A percentile compares a stretch with the other conserved stretches of the same genome.
These are phyloP conservation scores for Dendrothele bispora DNA, from an alignment of 768 basidiomycete genomes.

Conservation along the genomic window DNA sequence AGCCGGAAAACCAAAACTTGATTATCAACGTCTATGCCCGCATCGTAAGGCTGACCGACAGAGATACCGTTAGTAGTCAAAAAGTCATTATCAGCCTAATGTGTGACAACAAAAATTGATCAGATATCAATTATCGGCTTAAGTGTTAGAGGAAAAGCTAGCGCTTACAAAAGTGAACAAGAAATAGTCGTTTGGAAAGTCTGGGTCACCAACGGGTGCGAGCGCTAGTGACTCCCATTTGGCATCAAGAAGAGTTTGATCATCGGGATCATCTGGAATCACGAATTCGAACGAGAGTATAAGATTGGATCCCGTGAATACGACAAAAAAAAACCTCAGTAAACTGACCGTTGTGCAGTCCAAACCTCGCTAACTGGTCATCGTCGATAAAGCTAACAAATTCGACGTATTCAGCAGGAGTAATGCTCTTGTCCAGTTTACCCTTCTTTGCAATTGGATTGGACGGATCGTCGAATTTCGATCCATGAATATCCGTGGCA, in stretches of 20 bases:
- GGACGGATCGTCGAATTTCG: slow-evolving; percentile 51
- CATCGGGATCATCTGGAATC: slow-evolving; percentile 43
- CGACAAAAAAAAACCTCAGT: background rate
- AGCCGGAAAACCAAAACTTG: slow-evolving; percentile 64
- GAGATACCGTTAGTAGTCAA: slow-evolving; percentile 54
- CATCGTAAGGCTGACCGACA: slow-evolving; percentile 50
- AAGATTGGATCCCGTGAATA: background rate
- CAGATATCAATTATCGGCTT: background rate
- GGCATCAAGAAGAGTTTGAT: slow-evolving; percentile 54
- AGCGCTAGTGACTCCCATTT: slow-evolving; percentile 72
- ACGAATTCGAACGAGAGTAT: background rate
- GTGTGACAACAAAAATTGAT: background rate
- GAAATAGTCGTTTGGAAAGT: slow-evolving; percentile 65
- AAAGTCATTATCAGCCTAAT: slow-evolving; percentile 66
- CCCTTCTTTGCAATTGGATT: slow-evolving; percentile 54
- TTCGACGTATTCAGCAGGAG: slow-evolving; percentile 51
- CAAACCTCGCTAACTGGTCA: slow-evolving; percentile 57
- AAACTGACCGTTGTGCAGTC: slow-evolving; percentile 57
- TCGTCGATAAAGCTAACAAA: slow-evolving; percentile 59
- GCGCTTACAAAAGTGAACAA: slow-evolving; percentile 42
- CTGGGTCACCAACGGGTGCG: slow-evolving; percentile 49
- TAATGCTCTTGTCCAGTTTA: slow-evolving; percentile 43
- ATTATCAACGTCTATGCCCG: slow-evolving; percentile 56
- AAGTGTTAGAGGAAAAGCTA: slow-evolving; percentile 3
- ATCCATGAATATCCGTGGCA: slow-evolving; percentile 63